These are phyloP conservation scores for Gardenia jasminoides DNA, from an alignment of 257 asterid genomes.

Conservation along the genomic window DNA sequence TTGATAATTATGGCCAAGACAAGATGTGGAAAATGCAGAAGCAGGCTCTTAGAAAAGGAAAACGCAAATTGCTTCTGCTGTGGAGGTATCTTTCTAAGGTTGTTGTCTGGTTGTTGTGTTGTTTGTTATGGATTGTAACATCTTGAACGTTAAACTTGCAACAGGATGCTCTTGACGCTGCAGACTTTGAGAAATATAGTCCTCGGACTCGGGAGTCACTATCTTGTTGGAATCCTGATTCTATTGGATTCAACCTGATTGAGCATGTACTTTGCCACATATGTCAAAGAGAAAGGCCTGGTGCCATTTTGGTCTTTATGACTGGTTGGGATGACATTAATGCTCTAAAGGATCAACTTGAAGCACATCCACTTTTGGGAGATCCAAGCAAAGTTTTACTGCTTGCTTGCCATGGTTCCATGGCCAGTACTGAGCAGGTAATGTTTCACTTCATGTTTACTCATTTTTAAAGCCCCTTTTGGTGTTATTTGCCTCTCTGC, in stretches of 20 bases:
- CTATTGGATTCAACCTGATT: conserved; percentile 75
- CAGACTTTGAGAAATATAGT: conserved; percentile 58
- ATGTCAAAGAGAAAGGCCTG: conserved; percentile 65
- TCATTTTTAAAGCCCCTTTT: neutral
- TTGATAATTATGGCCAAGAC: conserved; percentile 86
- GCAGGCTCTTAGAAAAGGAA: conserved; percentile 83
- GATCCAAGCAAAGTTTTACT: conserved; percentile 62
- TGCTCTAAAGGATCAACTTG: conserved; percentile 81
- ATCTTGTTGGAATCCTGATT: conserved; percentile 93
- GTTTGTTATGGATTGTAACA: conserved; percentile 1
- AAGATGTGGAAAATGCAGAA: conserved; percentile 84
- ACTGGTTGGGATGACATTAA: conserved; percentile 97
- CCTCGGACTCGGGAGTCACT: conserved; percentile 76
- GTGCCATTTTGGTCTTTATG: conserved; percentile 89
- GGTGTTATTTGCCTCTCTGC: neutral
- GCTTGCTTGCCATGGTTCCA: conserved; percentile 93
- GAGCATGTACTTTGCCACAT: conserved; percentile 66
- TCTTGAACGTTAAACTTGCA: conserved; percentile 18
- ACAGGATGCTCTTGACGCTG: conserved; percentile 73
- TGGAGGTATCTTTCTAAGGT: conserved; percentile 54
- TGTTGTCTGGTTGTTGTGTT: conserved; percentile 28
- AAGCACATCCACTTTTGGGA: conserved; percentile 72
- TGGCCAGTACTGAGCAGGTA: conserved; percentile 96
- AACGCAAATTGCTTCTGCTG: conserved; percentile 83
- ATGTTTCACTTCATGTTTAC: neutral